Conservation (phyloP, 768 basidiomycete genomes). For the Saitozyma sp. region DNA sequence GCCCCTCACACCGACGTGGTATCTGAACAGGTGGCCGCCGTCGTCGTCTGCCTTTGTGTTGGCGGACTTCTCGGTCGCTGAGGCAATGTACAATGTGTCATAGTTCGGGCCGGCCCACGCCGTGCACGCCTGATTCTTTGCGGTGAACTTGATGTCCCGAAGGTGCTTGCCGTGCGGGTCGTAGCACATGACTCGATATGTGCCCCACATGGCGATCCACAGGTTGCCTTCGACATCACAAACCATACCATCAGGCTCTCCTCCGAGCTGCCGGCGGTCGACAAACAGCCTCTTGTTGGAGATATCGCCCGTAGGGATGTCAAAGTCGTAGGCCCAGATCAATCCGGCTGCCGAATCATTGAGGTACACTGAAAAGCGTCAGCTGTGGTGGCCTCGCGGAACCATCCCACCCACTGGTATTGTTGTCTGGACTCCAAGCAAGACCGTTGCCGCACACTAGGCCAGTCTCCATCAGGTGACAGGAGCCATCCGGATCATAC, state of each 20-base stretch:
- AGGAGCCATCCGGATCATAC: no score
- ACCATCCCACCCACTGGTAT: conserved; percentile 14
- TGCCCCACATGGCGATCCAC: conserved; percentile 30
- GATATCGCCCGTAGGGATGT: conserved; percentile 18
- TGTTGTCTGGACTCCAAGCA: conserved; percentile 28
- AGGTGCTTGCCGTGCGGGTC: conserved; percentile 17
- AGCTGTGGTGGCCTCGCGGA: background rate
- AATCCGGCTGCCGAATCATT: conserved; percentile 27
- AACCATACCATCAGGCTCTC: conserved; percentile 27
- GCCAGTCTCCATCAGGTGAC: no score
- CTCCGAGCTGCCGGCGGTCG: conserved; percentile 17
- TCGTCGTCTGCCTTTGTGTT: no score
- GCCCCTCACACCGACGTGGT: no score
- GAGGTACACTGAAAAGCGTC: conserved; percentile 15
- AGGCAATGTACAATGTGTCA: conserved; percentile 26
- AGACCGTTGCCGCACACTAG: conserved; percentile 26
- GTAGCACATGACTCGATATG: conserved; percentile 23
- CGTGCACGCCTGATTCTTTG: conserved; percentile 26
- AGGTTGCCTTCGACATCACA: conserved; percentile 22
- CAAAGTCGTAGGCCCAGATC: conserved; percentile 26
- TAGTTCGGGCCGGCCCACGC: conserved; percentile 24
- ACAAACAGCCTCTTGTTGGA: conserved; percentile 22
- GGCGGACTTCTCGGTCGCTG: background rate
- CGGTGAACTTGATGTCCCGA: conserved; percentile 24
- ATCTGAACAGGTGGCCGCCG: no score